phyloP scores from a whole-genome alignment of 371 early-diverging fungal species.

The Mortierella sp. region DNA sequence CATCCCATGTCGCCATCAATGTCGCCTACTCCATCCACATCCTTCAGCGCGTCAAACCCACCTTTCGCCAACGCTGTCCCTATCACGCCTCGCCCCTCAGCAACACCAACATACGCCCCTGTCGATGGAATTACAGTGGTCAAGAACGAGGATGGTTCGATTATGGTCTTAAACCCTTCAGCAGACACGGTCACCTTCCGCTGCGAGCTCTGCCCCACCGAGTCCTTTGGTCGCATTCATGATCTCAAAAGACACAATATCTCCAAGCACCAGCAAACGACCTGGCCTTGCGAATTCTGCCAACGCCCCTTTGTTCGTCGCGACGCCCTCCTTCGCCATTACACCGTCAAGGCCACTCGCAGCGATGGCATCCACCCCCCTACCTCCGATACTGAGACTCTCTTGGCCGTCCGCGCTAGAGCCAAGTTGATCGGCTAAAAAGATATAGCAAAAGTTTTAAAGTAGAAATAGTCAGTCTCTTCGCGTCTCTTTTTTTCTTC shows the following conservation, averaged over 20 bases:
- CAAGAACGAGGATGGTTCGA: conserved; percentile 20
- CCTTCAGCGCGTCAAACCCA: not conserved
- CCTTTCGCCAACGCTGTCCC: not conserved
- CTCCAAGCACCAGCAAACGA: conserved; percentile 23
- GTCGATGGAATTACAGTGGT: conserved; percentile 2
- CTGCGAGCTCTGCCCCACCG: conserved; percentile 23
- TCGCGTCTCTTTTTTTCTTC: not conserved
- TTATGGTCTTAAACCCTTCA: conserved; percentile 20
- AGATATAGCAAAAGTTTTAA: not conserved
- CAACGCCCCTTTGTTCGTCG: conserved; percentile 19
- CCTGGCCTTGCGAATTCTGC: conserved; percentile 30
- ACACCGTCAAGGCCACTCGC: conserved; percentile 21
- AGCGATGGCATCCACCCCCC: conserved; percentile 24
- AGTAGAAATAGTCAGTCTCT: not conserved
- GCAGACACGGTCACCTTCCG: conserved; percentile 18
- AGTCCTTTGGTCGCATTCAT: conserved; percentile 29
- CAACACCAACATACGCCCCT: not conserved
- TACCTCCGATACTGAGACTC: conserved; percentile 18
- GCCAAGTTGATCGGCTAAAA: conserved; percentile 13
- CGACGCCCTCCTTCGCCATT: conserved; percentile 26
- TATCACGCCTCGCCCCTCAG: not conserved
- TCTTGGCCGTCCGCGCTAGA: conserved; percentile 20
- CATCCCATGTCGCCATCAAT: not conserved
- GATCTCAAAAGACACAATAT: conserved; percentile 24
- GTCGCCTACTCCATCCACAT: not conserved